phyloP scores from a whole-genome alignment of 208 protist genomes.

The Trypanosoma brucei region DNA sequence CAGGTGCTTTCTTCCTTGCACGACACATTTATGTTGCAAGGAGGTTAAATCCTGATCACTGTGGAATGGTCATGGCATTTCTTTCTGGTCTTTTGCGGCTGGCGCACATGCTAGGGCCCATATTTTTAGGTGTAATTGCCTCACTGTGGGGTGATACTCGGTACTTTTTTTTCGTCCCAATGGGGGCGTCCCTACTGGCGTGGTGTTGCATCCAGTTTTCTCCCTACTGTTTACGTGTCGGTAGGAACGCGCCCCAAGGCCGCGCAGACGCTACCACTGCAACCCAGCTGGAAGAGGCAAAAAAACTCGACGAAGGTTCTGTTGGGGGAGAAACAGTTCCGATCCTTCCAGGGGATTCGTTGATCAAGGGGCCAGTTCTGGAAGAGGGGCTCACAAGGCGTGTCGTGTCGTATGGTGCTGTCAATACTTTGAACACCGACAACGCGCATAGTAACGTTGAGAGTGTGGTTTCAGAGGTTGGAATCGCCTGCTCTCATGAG shows the following conservation, averaged over 20 bases:
- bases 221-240: slow-evolving; percentile 1
- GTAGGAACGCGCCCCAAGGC: background rate
- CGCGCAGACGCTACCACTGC: too few species aligned
- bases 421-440: background rate
- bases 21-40: slow-evolving; percentile 77
- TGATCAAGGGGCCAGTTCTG: too few species aligned
- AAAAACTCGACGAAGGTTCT: too few species aligned
- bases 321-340: too few species aligned
- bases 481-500: too few species aligned
- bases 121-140: slow-evolving; percentile 45
- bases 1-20: slow-evolving; percentile 73
- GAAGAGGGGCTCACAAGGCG: too few species aligned
- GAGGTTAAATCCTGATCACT: slow-evolving; percentile 58
- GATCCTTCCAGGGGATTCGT: too few species aligned
- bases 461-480: too few species aligned
- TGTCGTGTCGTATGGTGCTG: background rate
- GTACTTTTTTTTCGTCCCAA: slow-evolving; percentile 58
- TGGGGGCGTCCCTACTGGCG: slow-evolving; percentile 26
- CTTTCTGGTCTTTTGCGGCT: slow-evolving; percentile 72
- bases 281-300: too few species aligned
- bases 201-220: slow-evolving; percentile 27
- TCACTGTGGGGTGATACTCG: slow-evolving; percentile 30
- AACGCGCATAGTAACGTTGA: too few species aligned
- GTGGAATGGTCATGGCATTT: slow-evolving; percentile 73
- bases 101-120: slow-evolving; percentile 68